Evolutionary conservation across 306 rosid genomes (phyloP).

Genomic region (Inga leiocalycina): DNA sequence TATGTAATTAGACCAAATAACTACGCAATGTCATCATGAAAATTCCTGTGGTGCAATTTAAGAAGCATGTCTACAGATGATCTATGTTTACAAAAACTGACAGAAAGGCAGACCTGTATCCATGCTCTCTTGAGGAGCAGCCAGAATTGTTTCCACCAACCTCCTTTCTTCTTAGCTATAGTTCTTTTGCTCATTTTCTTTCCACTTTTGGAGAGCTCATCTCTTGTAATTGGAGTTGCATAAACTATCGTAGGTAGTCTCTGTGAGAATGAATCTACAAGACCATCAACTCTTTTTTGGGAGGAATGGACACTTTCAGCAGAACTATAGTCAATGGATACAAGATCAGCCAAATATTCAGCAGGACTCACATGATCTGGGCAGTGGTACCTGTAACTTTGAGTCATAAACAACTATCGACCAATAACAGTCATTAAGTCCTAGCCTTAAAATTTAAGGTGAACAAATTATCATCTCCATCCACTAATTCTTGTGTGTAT

Average conservation of each 20-base stretch:
- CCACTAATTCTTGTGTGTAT: conserved; percentile 18
- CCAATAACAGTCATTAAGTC: conserved; percentile 13
- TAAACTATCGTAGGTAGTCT: conserved; percentile 58
- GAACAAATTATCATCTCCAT: conserved; percentile 24
- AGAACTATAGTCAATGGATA: conserved; percentile 91
- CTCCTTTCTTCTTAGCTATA: conserved; percentile 56
- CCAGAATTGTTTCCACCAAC: conserved; percentile 91
- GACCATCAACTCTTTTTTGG: conserved; percentile 67
- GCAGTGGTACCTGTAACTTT: conserved; percentile 70
- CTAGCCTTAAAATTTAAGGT: conserved; percentile 8
- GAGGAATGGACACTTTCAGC: conserved; percentile 82
- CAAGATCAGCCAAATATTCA: conserved; percentile 94
- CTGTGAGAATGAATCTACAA: conserved; percentile 79
- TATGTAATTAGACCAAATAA: background rate
- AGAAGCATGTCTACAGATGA: conserved; percentile 18
- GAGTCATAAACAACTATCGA: conserved; percentile 27
- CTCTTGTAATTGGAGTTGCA: conserved; percentile 71
- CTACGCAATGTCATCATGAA: background rate
- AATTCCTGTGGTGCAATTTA: conserved; percentile 26
- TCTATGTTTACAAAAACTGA: background rate
- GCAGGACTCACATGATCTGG: conserved; percentile 92
- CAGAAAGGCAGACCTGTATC: conserved; percentile 75
- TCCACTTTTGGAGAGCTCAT: conserved; percentile 45
- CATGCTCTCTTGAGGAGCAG: conserved; percentile 94
- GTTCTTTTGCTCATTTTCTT: conserved; percentile 46